phyloP scores from a whole-genome alignment of 1,139 yeast species.

The Magnusiomyces suaveolens region DNA sequence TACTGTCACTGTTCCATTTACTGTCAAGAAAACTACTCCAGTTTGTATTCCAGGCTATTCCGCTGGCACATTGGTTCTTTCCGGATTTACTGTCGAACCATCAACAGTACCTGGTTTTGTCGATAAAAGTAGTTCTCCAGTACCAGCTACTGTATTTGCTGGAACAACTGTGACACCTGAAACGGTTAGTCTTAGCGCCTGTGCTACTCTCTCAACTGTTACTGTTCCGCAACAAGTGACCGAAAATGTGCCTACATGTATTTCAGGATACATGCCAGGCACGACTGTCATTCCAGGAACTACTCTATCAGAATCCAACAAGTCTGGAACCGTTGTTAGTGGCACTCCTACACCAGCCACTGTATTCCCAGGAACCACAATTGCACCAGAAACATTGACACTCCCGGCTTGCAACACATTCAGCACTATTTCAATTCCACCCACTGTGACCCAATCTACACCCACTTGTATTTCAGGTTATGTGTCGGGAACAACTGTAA shows the following conservation, averaged over 20 bases:
- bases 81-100: not conserved
- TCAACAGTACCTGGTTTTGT: conserved; percentile 1
- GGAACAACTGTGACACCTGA: conserved; percentile 2
- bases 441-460: not conserved
- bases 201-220: conserved; percentile 6
- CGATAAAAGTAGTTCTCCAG: not conserved
- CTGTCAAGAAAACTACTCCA: not conserved
- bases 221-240: not conserved
- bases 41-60: not conserved
- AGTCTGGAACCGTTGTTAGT: conserved; percentile 7
- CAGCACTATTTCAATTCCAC: conserved; percentile 6
- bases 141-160: conserved; percentile 3
- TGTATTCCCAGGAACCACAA: conserved; percentile 1
- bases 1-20: conserved; percentile 6
- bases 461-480: conserved; percentile 4
- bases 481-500: conserved; percentile 9
- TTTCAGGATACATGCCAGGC: conserved; percentile 9
- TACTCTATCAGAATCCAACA: conserved; percentile 5
- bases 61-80: conserved; percentile 3
- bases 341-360: conserved; percentile 10
- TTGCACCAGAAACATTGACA: conserved; percentile 2
- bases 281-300: conserved; percentile 6
- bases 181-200: conserved; percentile 3
- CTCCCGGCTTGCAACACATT: conserved; percentile 8
- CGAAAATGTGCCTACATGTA: not conserved